phyloP scores from a whole-genome alignment of 805 yeast species.

The Zygosaccharomyces rouxii region DNA sequence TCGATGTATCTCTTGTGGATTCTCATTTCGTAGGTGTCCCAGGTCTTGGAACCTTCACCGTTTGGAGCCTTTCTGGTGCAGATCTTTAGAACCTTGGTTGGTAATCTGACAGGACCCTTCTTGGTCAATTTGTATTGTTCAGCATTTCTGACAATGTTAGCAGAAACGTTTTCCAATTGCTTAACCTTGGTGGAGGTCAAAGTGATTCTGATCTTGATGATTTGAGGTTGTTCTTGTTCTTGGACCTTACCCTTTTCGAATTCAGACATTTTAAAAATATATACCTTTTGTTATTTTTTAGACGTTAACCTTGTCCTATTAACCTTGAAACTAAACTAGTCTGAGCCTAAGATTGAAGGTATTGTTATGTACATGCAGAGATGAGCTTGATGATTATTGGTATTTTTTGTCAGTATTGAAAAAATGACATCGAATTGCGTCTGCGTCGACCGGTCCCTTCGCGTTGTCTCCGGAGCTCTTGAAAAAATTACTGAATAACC shows the following conservation, averaged over 20 bases:
- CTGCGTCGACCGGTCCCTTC: neutral
- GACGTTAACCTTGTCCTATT: slow-evolving; percentile 2
- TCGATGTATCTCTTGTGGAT: slow-evolving; percentile 99
- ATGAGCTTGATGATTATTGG: neutral
- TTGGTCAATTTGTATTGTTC: slow-evolving; percentile 73
- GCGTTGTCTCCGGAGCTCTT: neutral
- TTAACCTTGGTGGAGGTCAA: slow-evolving; percentile 98
- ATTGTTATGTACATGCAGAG: neutral
- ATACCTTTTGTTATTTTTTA: slow-evolving; percentile 40
- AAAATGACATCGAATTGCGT: neutral
- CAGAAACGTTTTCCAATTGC: slow-evolving; percentile 95
- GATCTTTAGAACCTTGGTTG: slow-evolving; percentile 97
- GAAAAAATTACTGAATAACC: neutral
- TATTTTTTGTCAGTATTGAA: slow-evolving; percentile 1
- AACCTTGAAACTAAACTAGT: neutral
- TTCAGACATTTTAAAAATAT: slow-evolving; percentile 60
- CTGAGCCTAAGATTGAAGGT: neutral
- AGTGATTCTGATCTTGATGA: slow-evolving; percentile 98
- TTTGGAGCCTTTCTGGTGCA: slow-evolving; percentile 99
- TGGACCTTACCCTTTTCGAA: slow-evolving; percentile 80
- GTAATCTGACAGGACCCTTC: slow-evolving; percentile 99
- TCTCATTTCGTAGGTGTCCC: slow-evolving; percentile 99
- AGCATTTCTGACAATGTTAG: slow-evolving; percentile 86
- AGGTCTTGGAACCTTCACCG: slow-evolving; percentile 99
- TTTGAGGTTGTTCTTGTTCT: slow-evolving; percentile 73